phyloP scores from a whole-genome alignment of 192 early-diverging fungal species.

The Diversispora epigaea region DNA sequence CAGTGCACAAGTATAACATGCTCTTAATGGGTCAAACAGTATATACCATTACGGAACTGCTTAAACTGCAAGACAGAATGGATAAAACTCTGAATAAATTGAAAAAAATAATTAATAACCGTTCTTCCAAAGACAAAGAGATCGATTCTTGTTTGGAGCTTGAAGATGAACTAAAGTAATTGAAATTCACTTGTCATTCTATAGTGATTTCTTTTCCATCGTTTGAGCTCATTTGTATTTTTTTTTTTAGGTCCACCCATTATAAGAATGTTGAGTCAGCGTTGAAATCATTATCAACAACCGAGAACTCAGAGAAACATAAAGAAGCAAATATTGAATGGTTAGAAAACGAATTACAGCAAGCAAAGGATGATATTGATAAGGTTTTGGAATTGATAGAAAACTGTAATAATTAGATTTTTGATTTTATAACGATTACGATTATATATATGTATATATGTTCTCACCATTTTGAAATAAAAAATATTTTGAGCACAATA shows the following conservation, averaged over 20 bases:
- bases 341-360: not conserved
- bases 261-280: conserved; percentile 4
- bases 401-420: no score
- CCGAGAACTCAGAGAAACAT: no score
- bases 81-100: not conserved
- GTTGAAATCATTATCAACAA: conserved; percentile 5
- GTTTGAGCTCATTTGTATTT: not conserved
- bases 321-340: no score
- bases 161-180: conserved; percentile 5
- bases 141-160: conserved; percentile 1
- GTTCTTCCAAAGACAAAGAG: not conserved
- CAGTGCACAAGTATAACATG: conserved; percentile 6
- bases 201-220: not conserved
- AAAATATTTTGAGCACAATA: no score
- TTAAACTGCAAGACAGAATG: not conserved
- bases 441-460: no score
- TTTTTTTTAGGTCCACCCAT: conserved; percentile 20
- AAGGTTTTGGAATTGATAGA: not conserved
- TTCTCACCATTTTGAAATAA: no score
- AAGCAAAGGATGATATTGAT: not conserved
- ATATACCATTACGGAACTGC: no score
- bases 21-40: no score
- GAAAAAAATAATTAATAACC: conserved; percentile 10
- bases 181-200: not conserved
- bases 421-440: no score